Base-by-base conservation (phyloP, 148 eudicot genomes). In the Rhododendron molle region DNA sequence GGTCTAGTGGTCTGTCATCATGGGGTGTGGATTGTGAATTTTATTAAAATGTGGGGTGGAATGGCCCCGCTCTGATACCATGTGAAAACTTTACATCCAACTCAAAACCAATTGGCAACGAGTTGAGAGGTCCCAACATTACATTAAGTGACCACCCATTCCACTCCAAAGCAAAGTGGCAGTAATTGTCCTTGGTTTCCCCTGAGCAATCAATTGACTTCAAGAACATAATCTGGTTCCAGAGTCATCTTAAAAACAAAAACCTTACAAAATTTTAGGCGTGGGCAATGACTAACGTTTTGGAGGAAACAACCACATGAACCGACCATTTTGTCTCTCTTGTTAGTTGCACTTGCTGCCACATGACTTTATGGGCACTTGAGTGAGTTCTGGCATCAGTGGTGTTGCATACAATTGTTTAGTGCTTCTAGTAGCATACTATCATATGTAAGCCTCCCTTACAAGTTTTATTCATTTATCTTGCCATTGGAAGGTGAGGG, bases 401-500 rank as follows among this genome's bases (percentile, higher is more conserved):
- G 21, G 9, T 67, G 56, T 58, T 58, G 82, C 40, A 14, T 30
- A 7, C 21, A 50, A 50, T 28, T 80, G 14, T 49, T 80, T 30
- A 79, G 21, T 80, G 60, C 82, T 80, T 46, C 12, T 78, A 78
- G 58, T 11, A 5, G 49, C 82, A 50, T 5, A 20, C 20, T 58
- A 58, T 58, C 1, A 65, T 50, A 10, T 80, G 65, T 18, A 58
- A 34, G 71, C 72, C 30, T 83, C 56, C 60, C 38, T 76, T 69
- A 38, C 4, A 73, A 52, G 23, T 40, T 77, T n/a, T 16, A 85
- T 84, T 86, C 34, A 23, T 49, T 81, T 58, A 43, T 74, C 84
- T 60, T 83, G 73, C 52, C 20, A 76, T 62, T 90, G 85, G 67
- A 76, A 96, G 99, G 99, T 95, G 85, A 94, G 99, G 91, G 93